Evolutionary conservation across 2,329 filamentous ascomycete species (phyloP).

Genomic region (Clarireedia hainanense): DNA sequence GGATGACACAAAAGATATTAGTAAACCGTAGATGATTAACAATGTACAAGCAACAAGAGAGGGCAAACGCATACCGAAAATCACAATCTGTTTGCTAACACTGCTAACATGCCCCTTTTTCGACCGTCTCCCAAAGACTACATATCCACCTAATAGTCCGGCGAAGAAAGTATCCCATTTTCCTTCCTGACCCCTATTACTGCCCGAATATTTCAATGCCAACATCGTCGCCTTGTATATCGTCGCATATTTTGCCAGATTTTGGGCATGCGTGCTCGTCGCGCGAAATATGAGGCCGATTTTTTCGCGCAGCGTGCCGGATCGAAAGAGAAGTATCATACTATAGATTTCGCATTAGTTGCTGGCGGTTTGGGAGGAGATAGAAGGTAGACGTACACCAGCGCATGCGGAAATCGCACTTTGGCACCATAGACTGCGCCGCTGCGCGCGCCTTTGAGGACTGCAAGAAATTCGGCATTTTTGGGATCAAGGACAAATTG

Average conservation of each 20-base stretch:
- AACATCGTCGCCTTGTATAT: slow-evolving; percentile 85
- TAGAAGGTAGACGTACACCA: slow-evolving; percentile 52
- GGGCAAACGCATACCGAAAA: slow-evolving; percentile 48
- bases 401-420: slow-evolving; percentile 94
- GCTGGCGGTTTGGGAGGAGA: neutral
- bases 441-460: slow-evolving; percentile 92
- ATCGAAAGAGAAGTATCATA: slow-evolving; percentile 96
- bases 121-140: slow-evolving; percentile 71
- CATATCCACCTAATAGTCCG: slow-evolving; percentile 82
- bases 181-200: slow-evolving; percentile 55
- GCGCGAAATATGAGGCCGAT: slow-evolving; percentile 69
- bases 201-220: slow-evolving; percentile 55
- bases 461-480: slow-evolving; percentile 75
- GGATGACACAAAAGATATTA: neutral
- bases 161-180: slow-evolving; percentile 80
- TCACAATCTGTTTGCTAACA: slow-evolving; percentile 93
- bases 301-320: slow-evolving; percentile 77
- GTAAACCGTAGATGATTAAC: neutral
- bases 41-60: neutral
- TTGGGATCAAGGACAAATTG: slow-evolving; percentile 71
- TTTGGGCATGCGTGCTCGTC: slow-evolving; percentile 82
- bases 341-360: slow-evolving; percentile 34
- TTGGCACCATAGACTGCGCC: slow-evolving; percentile 94
- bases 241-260: slow-evolving; percentile 83
- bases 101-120: slow-evolving; percentile 63